phyloP scores from a whole-genome alignment of 2,329 filamentous ascomycete species.

The Botryosphaeria dothidea region DNA sequence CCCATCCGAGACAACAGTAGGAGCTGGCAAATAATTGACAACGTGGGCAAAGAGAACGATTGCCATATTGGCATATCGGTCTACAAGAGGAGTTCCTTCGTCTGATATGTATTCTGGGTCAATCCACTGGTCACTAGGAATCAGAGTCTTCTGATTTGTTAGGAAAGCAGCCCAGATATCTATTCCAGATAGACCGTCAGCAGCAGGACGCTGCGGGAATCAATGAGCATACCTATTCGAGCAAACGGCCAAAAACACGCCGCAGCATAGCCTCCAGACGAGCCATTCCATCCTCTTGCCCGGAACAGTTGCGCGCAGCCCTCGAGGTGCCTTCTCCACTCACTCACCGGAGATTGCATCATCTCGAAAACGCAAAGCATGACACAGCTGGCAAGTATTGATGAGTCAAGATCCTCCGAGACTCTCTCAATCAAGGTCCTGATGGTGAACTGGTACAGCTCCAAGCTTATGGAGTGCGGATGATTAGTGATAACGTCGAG shows the following conservation, averaged over 20 bases:
- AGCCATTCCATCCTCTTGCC: not conserved
- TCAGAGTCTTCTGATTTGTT: not conserved
- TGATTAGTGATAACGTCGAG: not conserved
- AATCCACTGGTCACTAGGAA: slow-evolving; percentile 2
- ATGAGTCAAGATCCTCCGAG: not conserved
- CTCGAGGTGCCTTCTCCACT: slow-evolving; percentile 5
- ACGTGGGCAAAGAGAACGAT: not conserved
- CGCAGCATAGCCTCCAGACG: not conserved
- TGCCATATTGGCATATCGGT: not conserved
- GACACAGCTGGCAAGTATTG: not conserved
- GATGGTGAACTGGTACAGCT: slow-evolving; percentile 1
- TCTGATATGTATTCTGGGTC: not conserved
- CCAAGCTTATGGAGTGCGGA: not conserved
- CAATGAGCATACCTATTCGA: slow-evolving; percentile 1
- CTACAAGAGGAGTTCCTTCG: not conserved
- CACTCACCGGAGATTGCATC: not conserved
- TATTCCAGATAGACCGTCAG: not conserved
- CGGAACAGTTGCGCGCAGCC: not conserved
- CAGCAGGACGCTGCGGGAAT: too few species aligned
- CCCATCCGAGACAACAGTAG: not conserved
- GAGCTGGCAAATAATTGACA: not conserved
- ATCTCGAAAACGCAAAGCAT: slow-evolving; percentile 5
- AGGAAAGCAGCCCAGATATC: slow-evolving; percentile 6
- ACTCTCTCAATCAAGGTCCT: not conserved
- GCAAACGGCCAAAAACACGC: slow-evolving; percentile 11